Evolutionary conservation across 1,139 yeast species (phyloP), one percentile per base, ranked within the genome.

Genomic region (Casaregolazyma lundiana): DNA sequence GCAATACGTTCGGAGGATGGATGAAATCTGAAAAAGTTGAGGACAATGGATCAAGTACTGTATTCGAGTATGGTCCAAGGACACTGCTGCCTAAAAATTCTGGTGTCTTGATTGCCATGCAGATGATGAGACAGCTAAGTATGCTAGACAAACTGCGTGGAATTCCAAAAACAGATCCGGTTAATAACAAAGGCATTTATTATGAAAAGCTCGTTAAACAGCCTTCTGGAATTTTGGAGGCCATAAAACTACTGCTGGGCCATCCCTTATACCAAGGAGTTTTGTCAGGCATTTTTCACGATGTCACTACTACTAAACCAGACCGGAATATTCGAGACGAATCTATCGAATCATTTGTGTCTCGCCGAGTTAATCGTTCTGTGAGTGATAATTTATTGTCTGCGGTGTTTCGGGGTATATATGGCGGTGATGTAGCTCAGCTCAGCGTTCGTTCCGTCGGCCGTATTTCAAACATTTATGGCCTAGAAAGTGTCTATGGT

Each of bases 331-430:
- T 63, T 20, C 45, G 59, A 4, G 97, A 90, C 60, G 97, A 90
- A 65, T 72, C 84, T 3, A 81, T 90, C 1, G 82, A 77, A 41
- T 68, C 75, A 1, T 87, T 89, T 59, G 64, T 90, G 35, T 60
- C 70, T 1, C 70, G 97, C 53, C 68, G 97, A 49, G 82, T 89
- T 58, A 89, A 90, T 2, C 70, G 73, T 4, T 61, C 64, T 1
- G 53, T 88, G 5, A 75, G 87, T 2, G 76, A 78, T 43, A 80
- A 85, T 47, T 67, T 92, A 11, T 66, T 84, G 15, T 86, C 96
- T 63, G 97, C 96, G 0, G 68, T 90, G 3, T 70, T 84, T 60
- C 89, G 89, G 59, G 98, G 98, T 0, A 81, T 92, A 1, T 92
- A 89, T 63, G 97, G 96, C 4, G 97, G 95, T 1, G 95, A 90